Base-by-base conservation (phyloP, 73 alveolate species). In the Paramecium tetraurelia region DNA sequence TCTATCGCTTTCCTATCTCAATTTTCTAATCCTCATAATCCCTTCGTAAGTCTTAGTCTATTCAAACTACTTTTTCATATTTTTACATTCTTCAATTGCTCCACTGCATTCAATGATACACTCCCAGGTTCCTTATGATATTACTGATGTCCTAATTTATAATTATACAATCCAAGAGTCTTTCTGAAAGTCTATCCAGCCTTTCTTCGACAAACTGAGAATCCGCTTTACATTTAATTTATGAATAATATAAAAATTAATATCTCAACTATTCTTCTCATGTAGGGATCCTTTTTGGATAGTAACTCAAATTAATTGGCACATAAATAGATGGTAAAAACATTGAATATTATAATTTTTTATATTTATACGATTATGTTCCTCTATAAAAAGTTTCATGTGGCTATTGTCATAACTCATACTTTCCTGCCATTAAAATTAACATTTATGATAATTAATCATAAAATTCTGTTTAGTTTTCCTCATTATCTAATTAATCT, bases 51-150 rank as follows among this genome's bases (percentile, higher is more conserved):
- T 75, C 7, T 53, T 53, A n/a, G 59, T 44, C 87, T 36, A 40
- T 75, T 44, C 48, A 40, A 75, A 31, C 2, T 35, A 31, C 16
- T 36, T n/a, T n/a, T 41, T 40, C 48, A 38, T 53, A 29, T 36
- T 40, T 40, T 35, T 36, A 86, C 93, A 71, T 86, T 86, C 41
- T 86, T 63, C 48, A 86, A 63, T 41, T 58, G 12, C 44, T 86
- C 93, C 4, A 43, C 85, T 31, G 93, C 72, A 33, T 68, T 71
- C n/a, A 86, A 58, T 35, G 70, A 59, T 0, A 86, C 69, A 72
- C 70, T 11, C 11, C 93, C 93, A 86, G 93, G 93, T 22, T 59
- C 44, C 21, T 63, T 40, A 59, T 86, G 93, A 86, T 86, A 86
- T 86, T 86, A 38, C 31, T 57, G 27, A 43, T 86, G 93, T 43